A percentile compares a stretch with the other conserved stretches of the same genome.
phyloP scores from a whole-genome alignment of 768 basidiomycete species.

The Russula virescens region DNA sequence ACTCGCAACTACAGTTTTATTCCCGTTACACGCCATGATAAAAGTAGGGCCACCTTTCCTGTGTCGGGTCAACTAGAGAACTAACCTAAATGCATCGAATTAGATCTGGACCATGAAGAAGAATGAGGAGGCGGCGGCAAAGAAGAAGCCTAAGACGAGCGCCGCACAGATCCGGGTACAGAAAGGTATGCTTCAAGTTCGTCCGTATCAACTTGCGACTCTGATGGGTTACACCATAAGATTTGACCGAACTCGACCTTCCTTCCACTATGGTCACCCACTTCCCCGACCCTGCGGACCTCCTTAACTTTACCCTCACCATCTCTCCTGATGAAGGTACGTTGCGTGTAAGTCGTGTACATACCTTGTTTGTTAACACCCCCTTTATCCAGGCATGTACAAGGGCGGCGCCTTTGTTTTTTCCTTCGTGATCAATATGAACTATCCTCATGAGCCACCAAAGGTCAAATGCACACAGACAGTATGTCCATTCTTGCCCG shows the following conservation, averaged over 20 bases:
- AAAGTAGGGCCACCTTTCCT: conserved; percentile 33
- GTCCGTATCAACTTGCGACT: neutral
- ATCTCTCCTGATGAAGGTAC: conserved; percentile 96
- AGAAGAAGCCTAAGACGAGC: conserved; percentile 97
- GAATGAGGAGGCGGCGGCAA: conserved; percentile 93
- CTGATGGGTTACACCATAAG: conserved; percentile 36
- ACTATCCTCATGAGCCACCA: conserved; percentile 98
- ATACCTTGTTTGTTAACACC: conserved; percentile 1
- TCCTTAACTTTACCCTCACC: conserved; percentile 93
- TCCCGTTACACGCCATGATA: conserved; percentile 33
- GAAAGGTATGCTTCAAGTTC: conserved; percentile 61
- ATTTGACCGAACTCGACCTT: conserved; percentile 93
- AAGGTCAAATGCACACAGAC: conserved; percentile 97
- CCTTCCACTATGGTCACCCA: conserved; percentile 94
- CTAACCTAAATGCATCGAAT: conserved; percentile 12
- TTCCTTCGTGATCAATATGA: conserved; percentile 93
- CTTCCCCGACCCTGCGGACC: conserved; percentile 89
- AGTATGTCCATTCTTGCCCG: conserved; percentile 40
- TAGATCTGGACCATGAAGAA: conserved; percentile 99
- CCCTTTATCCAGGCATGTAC: conserved; percentile 77
- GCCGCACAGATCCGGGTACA: conserved; percentile 99
- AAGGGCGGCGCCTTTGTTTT: conserved; percentile 91
- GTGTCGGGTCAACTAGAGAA: conserved; percentile 1
- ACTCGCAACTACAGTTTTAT: conserved; percentile 1
- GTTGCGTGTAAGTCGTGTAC: neutral